These are phyloP conservation scores for Domatiomyces globalis DNA, from an alignment of 2,329 filamentous ascomycete species.

Conservation along the genomic window DNA sequence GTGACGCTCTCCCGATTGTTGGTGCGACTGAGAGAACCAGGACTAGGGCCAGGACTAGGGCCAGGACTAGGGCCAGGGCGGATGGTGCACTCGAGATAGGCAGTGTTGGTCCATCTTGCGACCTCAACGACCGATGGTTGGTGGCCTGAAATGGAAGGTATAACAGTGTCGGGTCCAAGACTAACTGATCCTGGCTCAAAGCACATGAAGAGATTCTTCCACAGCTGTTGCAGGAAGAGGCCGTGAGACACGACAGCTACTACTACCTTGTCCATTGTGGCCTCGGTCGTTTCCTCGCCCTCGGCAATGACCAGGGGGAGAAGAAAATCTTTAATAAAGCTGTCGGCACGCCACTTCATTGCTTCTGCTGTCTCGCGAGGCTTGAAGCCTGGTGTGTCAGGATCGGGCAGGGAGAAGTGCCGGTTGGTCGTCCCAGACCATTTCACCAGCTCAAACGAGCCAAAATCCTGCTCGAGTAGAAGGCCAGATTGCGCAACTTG, in stretches of 20 bases:
- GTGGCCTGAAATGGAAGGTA: background rate
- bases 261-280: constrained; percentile 1
- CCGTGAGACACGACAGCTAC: constrained; percentile 70
- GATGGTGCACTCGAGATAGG: constrained; percentile 38
- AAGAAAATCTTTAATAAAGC: constrained; percentile 53
- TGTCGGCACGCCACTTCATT: constrained; percentile 49
- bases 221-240: constrained; percentile 58
- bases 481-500: constrained; percentile 11
- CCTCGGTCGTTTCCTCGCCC: constrained; percentile 22
- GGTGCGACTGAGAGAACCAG: no score
- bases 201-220: constrained; percentile 46
- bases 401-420: constrained; percentile 4
- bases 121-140: constrained; percentile 21
- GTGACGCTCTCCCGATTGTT: no score
- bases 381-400: constrained; percentile 31
- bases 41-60: no score
- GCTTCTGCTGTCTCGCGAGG: constrained; percentile 54
- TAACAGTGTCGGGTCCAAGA: constrained; percentile 25
- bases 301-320: constrained; percentile 34
- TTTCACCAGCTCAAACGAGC: constrained; percentile 26
- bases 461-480: constrained; percentile 29
- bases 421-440: constrained; percentile 13
- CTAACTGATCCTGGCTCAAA: constrained; percentile 36
- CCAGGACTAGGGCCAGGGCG: background rate
- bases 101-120: constrained; percentile 49